A percentile compares a stretch with the other conserved stretches of the same genome.
phyloP scores from a whole-genome alignment of 1,139 yeast species.

The Suhomyces wounanorum region DNA sequence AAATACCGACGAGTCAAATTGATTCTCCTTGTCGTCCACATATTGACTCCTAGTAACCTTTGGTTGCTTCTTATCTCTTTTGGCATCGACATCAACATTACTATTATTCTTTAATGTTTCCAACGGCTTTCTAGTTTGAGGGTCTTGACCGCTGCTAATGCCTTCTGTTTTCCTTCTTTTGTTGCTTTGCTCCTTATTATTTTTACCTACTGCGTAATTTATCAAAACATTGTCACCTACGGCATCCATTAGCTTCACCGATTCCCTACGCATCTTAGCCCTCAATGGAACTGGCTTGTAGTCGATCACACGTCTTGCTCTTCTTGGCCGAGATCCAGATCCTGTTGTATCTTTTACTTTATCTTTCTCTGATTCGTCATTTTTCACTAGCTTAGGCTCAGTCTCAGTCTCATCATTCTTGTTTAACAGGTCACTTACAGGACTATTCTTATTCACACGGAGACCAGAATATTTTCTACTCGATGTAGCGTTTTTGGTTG shows the following conservation, averaged over 20 bases:
- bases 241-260: constrained; percentile 63
- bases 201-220: constrained; percentile 44
- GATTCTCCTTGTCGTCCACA: constrained; percentile 6
- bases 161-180: background rate
- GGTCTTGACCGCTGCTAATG: background rate
- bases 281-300: constrained; percentile 71
- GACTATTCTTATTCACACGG: background rate
- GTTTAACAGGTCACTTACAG: background rate
- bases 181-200: background rate
- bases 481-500: background rate
- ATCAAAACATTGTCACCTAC: constrained; percentile 37
- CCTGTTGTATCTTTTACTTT: background rate
- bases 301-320: constrained; percentile 52
- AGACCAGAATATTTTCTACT: background rate
- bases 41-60: background rate
- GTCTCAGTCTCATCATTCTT: background rate
- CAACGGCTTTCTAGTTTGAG: constrained; percentile 5
- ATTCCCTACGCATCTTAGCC: constrained; percentile 70
- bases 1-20: constrained; percentile 27
- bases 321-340: background rate
- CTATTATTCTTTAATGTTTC: background rate
- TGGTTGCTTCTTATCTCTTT: background rate
- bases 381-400: background rate
- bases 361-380: background rate
- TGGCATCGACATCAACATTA: background rate